Evolutionary conservation across 2,329 filamentous ascomycete genomes (phyloP), one percentile per base, ranked within the genome.

Genomic region (Cytospora leucostoma): DNA sequence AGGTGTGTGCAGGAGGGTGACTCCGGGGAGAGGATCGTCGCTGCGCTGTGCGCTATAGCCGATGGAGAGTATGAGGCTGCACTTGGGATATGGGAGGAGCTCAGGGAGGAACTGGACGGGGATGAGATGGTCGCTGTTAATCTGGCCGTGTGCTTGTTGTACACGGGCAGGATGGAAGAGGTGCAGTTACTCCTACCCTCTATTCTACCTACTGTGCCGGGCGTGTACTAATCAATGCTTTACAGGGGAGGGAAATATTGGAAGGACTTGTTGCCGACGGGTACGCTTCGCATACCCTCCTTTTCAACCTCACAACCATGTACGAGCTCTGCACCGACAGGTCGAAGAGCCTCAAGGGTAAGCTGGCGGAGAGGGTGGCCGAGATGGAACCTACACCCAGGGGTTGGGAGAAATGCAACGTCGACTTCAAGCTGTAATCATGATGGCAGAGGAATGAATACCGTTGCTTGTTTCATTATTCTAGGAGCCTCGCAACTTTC

Each of bases 251-350:
- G 15, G 75, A 80, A 13, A 76, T 91, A 1, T 78, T 97, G 3
- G 89, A 94, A 70, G 76, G 78, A 0, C 77, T 96, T 12, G 80
- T 93, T 0, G 80, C 85, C 3, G 74, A 79, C 0, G 85, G 87
- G 1, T 79, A 85, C 49, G 84, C 86, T 0, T 97, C 94, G 63
- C 88, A 91, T 67, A 91, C 91, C 0, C 77, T 97, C 2, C 84
- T 96, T 0, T 96, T 97, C 77, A 98, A 98, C 73, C 76, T 99
- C 13, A 87, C 88, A 12, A 98, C 94, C 0, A 86, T 97, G 70
- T 98, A 96, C 73, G 95, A 98, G 76, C 82, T 98, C 8, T 95
- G 91, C 73, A 93, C 91, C 0, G 93, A 98, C 70, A 84, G 85
- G 66, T 85, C 91, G 50, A 80, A 85, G 56, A 82, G 82, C 13